Evolutionary conservation across 257 asterid species (phyloP).

Genomic region (Penstemon eatonii): DNA sequence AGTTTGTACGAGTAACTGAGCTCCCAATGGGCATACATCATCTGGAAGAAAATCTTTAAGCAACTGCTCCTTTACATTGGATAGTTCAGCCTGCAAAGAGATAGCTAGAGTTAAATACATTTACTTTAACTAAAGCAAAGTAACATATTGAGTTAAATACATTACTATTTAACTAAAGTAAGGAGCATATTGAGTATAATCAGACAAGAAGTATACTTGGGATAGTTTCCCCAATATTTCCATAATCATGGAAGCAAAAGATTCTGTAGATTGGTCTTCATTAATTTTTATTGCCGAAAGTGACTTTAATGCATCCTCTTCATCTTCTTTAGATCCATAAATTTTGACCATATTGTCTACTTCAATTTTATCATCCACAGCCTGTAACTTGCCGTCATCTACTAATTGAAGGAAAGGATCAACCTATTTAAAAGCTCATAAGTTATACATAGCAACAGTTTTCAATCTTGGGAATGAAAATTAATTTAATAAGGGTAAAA

Average conservation of each 20-base stretch:
- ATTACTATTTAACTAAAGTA: background rate
- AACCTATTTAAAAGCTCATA: slow-evolving; percentile 43
- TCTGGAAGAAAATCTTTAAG: slow-evolving; percentile 75
- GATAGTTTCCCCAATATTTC: slow-evolving; percentile 49
- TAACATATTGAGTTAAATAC: too few species aligned
- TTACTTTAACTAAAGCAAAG: too few species aligned
- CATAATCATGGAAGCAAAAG: slow-evolving; percentile 57
- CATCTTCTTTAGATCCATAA: slow-evolving; percentile 76
- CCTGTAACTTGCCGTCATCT: slow-evolving; percentile 66
- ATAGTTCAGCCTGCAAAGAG: slow-evolving; percentile 50
- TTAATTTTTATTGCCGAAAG: slow-evolving; percentile 46
- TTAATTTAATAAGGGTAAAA: too few species aligned
- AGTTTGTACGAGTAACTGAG: slow-evolving; percentile 49
- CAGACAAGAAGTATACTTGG: slow-evolving; percentile 36
- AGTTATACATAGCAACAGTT: slow-evolving; percentile 23
- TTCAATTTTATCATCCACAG: slow-evolving; percentile 39
- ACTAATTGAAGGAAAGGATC: slow-evolving; percentile 77
- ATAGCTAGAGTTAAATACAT: slow-evolving; percentile 18
- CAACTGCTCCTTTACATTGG: slow-evolving; percentile 53
- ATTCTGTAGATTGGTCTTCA: slow-evolving; percentile 62
- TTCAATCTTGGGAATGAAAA: slow-evolving; percentile 15
- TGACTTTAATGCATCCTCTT: slow-evolving; percentile 63
- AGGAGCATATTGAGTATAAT: slow-evolving; percentile 9
- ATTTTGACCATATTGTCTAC: slow-evolving; percentile 34
- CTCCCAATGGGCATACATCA: slow-evolving; percentile 68